Evolutionary conservation across 305 asterid species (phyloP), one percentile per base, ranked within the genome.

Genomic region (Rubia peregrina): DNA sequence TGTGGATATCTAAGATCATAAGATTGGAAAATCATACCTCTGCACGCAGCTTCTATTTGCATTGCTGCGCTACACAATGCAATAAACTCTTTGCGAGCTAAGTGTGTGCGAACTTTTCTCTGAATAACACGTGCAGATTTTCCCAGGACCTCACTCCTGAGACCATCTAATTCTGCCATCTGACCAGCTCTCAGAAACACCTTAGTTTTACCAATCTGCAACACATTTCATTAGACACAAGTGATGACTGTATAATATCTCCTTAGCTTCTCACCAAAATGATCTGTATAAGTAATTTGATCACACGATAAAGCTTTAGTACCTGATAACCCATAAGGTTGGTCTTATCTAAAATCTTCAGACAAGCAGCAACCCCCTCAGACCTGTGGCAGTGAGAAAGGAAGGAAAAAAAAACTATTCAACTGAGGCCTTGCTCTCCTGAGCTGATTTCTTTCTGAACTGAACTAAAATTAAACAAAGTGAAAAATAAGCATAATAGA

Each of bases 131-230:
- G 6, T 49, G 97, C 97, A 71, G 95, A 89, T 80, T 22, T 82
- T 48, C 95, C 96, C 68, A 89, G 96, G 80, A 92, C 86, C 82
- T 77, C 88, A 78, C 56, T 83, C 12, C 95, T 85, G 55, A 73
- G 71, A 74, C 89, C 76, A 82, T 90, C 98, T 70, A 92, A 74
- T 78, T 89, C 96, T 51, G 96, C 94, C 96, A 92, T 89, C 85
- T 92, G 97, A 72, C 98, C 98, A 74, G 93, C 96, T 83, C 98
- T 89, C 26, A 92, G 89, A 82, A 90, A 92, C 75, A 92, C 91
- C 85, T 92, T 90, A 60, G 96, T 90, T 80, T 85, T 86, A 65
- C 98, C 98, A 75, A 92, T 85, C 98, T 92, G 90, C 55, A 83
- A 79, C 74, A 73, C 48, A 51, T 74, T 42, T 53, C 69, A 65